Evolutionary conservation across 148 eudicot species (phyloP).

Genomic region (Amaranthus palmeri): DNA sequence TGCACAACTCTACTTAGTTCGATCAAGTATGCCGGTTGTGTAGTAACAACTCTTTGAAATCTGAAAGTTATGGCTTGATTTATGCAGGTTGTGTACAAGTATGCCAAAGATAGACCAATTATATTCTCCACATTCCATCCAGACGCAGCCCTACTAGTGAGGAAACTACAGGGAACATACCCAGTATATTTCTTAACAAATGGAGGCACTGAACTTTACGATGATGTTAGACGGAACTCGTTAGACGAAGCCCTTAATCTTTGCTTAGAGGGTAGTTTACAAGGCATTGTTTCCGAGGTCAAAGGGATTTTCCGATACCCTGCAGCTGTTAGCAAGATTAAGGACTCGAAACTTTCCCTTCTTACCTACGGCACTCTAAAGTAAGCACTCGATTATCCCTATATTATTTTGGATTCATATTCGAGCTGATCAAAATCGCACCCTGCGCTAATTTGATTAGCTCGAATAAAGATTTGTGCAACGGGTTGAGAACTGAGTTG

Average conservation of each 20-base stretch:
- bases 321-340: conserved; percentile 54
- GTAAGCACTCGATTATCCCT: conserved; percentile 28
- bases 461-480: no score
- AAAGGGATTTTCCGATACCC: conserved; percentile 76
- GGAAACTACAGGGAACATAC: conserved; percentile 61
- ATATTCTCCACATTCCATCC: conserved; percentile 84
- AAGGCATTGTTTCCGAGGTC: conserved; percentile 87
- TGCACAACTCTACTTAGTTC: no score
- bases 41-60: no score
- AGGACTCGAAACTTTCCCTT: conserved; percentile 61
- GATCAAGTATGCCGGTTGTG: no score
- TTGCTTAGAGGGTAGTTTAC: conserved; percentile 65
- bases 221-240: conserved; percentile 68
- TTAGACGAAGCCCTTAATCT: conserved; percentile 75
- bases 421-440: no score
- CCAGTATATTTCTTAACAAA: conserved; percentile 84
- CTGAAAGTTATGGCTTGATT: not conserved
- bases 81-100: conserved; percentile 49
- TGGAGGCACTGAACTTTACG: conserved; percentile 60
- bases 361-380: conserved; percentile 76
- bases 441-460: no score
- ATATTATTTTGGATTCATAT: no score
- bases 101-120: conserved; percentile 62
- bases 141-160: conserved; percentile 63
- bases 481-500: no score